Base-by-base conservation (phyloP, 169 alveolate genomes). In the Eimeria mitis region DNA sequence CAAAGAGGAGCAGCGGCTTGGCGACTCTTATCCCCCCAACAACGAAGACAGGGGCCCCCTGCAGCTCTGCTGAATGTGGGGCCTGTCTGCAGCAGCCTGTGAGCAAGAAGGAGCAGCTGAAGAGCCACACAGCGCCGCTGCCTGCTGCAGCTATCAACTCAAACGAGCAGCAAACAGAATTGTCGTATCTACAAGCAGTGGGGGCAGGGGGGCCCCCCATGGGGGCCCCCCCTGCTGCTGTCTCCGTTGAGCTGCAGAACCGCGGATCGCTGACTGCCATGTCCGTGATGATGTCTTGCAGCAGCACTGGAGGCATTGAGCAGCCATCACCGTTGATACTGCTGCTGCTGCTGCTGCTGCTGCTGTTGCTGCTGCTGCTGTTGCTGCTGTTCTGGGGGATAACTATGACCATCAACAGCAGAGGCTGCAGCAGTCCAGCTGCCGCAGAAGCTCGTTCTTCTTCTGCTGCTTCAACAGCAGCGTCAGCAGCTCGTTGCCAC, bases 401-500 rank as follows among this genome's bases (percentile, higher is more conserved):
- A n/a, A 68, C 76, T 31, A 84, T 16, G 40, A 84, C 78, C 91
- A 19, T 84, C 61, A 84, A 61, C 56, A 84, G 59, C 73, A 84
- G 31, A 4, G 91, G 91, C 79, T 84, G 91, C 91, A 84, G 78
- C 56, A 84, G 40, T 31, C 91, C 91, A 31, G 73, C 76, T 3
- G 91, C 76, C 21, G 91, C 91, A 16, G 59, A 84, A 4, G 91
- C 91, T 44, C 91, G 63, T 40, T 84, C 76, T 84, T 14, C 78
- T 13, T 84, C 73, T 84, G 40, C 78, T 84, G 76, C 91, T 37
- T 84, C 78, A 37, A 52, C 78, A 6, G 91, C 91, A 84, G 91
- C 91, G 16, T 59, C 91, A 14, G 91, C 91, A 34, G 91, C 91
- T 13, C 40, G 91, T 42, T 63, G 78, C 91, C 91, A 84, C n/a